Base-by-base conservation (phyloP, 2,329 filamentous ascomycete species). In the Chrysosporium queenslandicum region DNA sequence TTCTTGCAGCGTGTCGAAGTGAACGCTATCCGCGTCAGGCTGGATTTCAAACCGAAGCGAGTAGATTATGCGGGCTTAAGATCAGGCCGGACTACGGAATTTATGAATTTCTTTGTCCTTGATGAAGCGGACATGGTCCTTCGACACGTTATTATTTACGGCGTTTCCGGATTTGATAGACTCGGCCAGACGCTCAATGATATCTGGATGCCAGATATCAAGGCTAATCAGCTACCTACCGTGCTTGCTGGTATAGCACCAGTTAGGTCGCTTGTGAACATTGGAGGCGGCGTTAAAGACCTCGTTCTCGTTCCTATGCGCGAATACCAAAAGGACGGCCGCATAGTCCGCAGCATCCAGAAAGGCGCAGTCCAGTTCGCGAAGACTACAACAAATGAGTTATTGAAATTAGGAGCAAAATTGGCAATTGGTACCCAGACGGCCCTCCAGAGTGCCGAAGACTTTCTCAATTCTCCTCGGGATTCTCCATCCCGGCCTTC, bases 1-100 rank as follows among this genome's bases (percentile, higher is more conserved):
- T 98, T 96, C 67, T 74, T 98, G 1, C 91, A 97, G 65, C 80
- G 92, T 50, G 84, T 88, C 1, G 92, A 97, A 69, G 77, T 98
- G 43, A 86, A 87, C 58, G 81, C 86, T 3, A 80, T 98, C 21
- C 83, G 83, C 1, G 78, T 98, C 52, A 89, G 86, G 63, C 80
- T 94, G 2, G 92, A 98, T 68, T 98, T 98, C 72, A 98, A 98
- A 67, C 92, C 92, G 7, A 97, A 98, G 69, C 82, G 88, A n/a
- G 87, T 98, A 16, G 91, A 98, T 67, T 98, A 98, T 61, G 87
- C 83, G 0, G 90, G 90, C 2, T 78, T 98, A 2, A 83, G 90
- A 23, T 96, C 92, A 1, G 92, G 92, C 1, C 88, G 87, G 59
- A 97, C 92, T 0, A 94, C 88, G 0, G 92, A 98, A 66, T 94